A percentile compares a stretch with the other conserved stretches of the same genome.
phyloP scores from a whole-genome alignment of 257 asterid species.

The Solanum paucissectum region DNA sequence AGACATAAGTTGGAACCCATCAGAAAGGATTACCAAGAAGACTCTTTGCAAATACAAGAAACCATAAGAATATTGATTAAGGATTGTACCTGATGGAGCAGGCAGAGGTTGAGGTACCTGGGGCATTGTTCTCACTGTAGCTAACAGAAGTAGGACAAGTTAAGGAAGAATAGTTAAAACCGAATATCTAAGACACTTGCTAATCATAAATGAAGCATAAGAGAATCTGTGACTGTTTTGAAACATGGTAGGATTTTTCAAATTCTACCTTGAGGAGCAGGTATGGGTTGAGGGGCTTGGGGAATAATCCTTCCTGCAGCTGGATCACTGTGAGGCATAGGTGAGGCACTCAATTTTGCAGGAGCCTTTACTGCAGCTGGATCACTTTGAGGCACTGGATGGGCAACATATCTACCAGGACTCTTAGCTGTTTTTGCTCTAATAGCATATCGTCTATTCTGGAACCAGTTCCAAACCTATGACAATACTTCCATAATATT shows the following conservation, averaged over 20 bases:
- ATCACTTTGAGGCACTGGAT: slow-evolving; percentile 34
- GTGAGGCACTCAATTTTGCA: slow-evolving; percentile 13
- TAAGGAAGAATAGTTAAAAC: not conserved
- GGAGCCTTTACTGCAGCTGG: slow-evolving; percentile 23
- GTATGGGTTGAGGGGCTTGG: slow-evolving; percentile 38
- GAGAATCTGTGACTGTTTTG: not conserved
- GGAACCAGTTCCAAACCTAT: slow-evolving; percentile 81
- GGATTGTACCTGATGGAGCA: slow-evolving; percentile 43
- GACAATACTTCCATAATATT: not conserved
- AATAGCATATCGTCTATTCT: slow-evolving; percentile 74
- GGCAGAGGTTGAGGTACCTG: slow-evolving; percentile 44
- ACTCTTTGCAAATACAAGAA: not conserved
- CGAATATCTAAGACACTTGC: slow-evolving; percentile 4
- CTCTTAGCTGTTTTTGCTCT: slow-evolving; percentile 55
- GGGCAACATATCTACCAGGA: slow-evolving; percentile 35
- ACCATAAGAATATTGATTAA: not conserved
- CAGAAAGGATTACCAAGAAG: not conserved
- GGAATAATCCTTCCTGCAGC: slow-evolving; percentile 35
- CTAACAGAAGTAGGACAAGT: not conserved
- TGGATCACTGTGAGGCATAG: slow-evolving; percentile 39
- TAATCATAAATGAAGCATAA: not conserved
- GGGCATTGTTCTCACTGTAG: slow-evolving; percentile 32
- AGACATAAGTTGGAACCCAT: not conserved
- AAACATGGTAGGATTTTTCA: not conserved
- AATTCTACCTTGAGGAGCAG: slow-evolving; percentile 12